These are phyloP conservation scores for Aphanomyces cochlioides DNA, from an alignment of 352 stramenopile genomes.

Conservation along the genomic window DNA sequence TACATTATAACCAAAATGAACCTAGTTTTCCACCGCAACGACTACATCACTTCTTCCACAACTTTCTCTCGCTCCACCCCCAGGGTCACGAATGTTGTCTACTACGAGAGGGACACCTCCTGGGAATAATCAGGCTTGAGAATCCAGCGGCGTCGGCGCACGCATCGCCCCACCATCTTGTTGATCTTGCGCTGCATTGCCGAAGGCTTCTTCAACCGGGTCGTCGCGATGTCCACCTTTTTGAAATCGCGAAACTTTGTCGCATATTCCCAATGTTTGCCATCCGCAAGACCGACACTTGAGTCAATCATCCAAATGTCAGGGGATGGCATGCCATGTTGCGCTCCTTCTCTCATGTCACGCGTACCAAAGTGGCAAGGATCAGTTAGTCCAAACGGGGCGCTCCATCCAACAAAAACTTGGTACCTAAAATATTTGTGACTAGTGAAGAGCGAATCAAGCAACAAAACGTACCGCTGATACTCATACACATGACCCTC, in stretches of 20 bases:
- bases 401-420: constrained; percentile 80
- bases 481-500: constrained; percentile 75
- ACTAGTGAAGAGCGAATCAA: constrained; percentile 2
- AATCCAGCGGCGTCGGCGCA: constrained; percentile 74
- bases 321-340: constrained; percentile 42
- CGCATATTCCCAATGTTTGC: constrained; percentile 72
- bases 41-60: too few species aligned
- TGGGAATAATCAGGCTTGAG: not conserved
- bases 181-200: constrained; percentile 80
- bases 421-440: constrained; percentile 36
- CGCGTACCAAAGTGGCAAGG: constrained; percentile 73
- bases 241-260: constrained; percentile 84
- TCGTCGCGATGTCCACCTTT: constrained; percentile 35
- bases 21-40: too few species aligned
- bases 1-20: too few species aligned
- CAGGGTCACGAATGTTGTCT: too few species aligned
- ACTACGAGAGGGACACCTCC: too few species aligned
- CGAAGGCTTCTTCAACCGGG: constrained; percentile 46
- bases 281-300: constrained; percentile 54
- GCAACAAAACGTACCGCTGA: constrained; percentile 43
- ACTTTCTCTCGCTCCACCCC: too few species aligned
- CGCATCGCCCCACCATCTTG: constrained; percentile 70
- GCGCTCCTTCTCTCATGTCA: constrained; percentile 60
- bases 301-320: constrained; percentile 79
- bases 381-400: constrained; percentile 69